phyloP scores from a whole-genome alignment of 768 basidiomycete genomes.

The Pleurotus ostreatus region DNA sequence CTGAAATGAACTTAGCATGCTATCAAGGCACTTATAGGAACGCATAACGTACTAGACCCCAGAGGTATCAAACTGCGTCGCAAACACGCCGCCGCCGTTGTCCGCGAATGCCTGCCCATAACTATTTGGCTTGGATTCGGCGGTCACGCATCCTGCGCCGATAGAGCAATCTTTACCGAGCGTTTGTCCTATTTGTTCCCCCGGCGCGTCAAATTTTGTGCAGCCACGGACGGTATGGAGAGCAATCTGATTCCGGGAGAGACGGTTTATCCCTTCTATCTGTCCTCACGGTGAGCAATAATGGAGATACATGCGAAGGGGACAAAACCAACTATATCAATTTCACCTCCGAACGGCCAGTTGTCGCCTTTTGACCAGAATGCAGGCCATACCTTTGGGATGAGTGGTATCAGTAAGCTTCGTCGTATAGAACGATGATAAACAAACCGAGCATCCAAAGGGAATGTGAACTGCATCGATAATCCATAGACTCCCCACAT shows the following conservation, averaged over 20 bases:
- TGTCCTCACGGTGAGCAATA: neutral
- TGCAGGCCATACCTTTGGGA: constrained; percentile 11
- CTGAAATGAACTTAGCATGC: neutral
- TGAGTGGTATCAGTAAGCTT: neutral
- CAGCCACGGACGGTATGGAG: constrained; percentile 69
- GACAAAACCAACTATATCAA: constrained; percentile 8
- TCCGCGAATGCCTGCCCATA: constrained; percentile 67
- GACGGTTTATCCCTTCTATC: constrained; percentile 39
- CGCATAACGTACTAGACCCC: constrained; percentile 55
- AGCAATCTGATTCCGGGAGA: constrained; percentile 60
- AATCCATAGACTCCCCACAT: neutral
- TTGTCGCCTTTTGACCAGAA: constrained; percentile 11
- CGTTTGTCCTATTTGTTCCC: neutral
- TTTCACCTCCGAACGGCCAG: constrained; percentile 13
- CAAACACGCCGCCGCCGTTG: constrained; percentile 68
- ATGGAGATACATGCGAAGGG: too few relatives aligned
- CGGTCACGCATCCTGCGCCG: constrained; percentile 62
- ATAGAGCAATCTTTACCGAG: constrained; percentile 58
- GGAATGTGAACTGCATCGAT: constrained; percentile 6
- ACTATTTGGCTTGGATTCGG: constrained; percentile 47
- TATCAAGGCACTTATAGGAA: neutral
- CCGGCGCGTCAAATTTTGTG: constrained; percentile 41
- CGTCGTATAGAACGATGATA: neutral
- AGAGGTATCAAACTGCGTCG: constrained; percentile 63
- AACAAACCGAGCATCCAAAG: constrained; percentile 7